Percentiles rank a stretch among this genome's conserved stretches.
These are phyloP conservation scores for Cercospora sp. DNA, from an alignment of 2,329 filamentous ascomycete species.

Conservation along the genomic window DNA sequence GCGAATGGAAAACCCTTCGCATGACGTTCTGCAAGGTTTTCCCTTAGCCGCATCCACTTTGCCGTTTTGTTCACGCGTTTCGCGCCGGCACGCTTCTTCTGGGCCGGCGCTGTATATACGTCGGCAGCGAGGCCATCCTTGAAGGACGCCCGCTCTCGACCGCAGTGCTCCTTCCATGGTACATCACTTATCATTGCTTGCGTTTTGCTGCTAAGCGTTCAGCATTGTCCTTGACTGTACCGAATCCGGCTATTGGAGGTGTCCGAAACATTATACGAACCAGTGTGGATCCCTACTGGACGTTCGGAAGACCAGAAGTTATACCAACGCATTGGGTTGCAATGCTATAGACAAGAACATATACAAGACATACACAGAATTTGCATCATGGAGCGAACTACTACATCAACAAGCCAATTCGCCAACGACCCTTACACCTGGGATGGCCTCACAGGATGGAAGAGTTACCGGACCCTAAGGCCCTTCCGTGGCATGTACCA, in stretches of 20 bases:
- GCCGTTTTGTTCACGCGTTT: not conserved
- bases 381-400: slow-evolving; percentile 7
- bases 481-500: slow-evolving; percentile 57
- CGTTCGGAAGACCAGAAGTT: not conserved
- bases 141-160: not conserved
- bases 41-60: not conserved
- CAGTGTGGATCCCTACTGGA: not conserved
- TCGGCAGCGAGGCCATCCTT: not conserved
- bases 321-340: not conserved
- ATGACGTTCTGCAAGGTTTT: not conserved
- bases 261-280: not conserved
- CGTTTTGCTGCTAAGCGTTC: not conserved
- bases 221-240: not conserved
- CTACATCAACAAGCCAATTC: slow-evolving; percentile 22
- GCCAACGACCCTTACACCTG: slow-evolving; percentile 41
- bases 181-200: not conserved
- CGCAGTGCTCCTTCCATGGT: not conserved
- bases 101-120: not conserved
- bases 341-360: not conserved
- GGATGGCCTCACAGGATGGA: slow-evolving; percentile 40
- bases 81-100: not conserved
- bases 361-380: not conserved
- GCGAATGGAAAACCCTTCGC: not conserved
- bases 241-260: not conserved
- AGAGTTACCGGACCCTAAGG: slow-evolving; percentile 41